Base-by-base conservation (phyloP, 2,329 filamentous ascomycete species). In the Coniochaeta hoffmannii region DNA sequence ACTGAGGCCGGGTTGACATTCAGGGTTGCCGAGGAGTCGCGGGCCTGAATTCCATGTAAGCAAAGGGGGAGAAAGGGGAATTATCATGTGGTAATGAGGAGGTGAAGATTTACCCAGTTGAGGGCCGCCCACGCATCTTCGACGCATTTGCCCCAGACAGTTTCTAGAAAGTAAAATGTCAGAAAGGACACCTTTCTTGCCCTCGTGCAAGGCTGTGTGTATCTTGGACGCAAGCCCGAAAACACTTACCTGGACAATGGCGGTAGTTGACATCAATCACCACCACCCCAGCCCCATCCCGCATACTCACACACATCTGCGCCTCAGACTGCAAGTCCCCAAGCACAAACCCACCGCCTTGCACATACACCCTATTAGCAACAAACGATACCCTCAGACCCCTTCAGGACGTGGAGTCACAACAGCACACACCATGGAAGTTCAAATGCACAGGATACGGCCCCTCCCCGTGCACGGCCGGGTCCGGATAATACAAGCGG, bases 241-340 rank as follows among this genome's bases (percentile, higher is more conserved):
- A n/a, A 17, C 35, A n/a, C 63, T 55, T 55, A 71, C 69, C 69
- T 2, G 70, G 70, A 49, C 70, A 73, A 36, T 69, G 70, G 1
- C 71, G 69, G 57, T 74, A 74, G 53, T 71, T 67, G 26, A 73
- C 70, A 49, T 73, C 71, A 4, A 73, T 60, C 1, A 74, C 68
- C 1, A 65, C 68, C 1, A 74, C 61, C 1, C 69, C 69, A 1
- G 69, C 69, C 12, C 31, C 31, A 12, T 71, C 66, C 0, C 68
- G 63, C 68, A 73, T 69, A 53, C 60, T 68, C 44, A 70, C 57
- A 53, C 71, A 73, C 3, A 72, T 53, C 14, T 63, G 60, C 15
- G 65, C 66, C 46, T 73, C 69, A 14, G 62, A 60, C 2, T 55
- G 56, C 53, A 74, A 53, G 51, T 69, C 64, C 1, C 71, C 71